These are phyloP conservation scores for Agastache rugosa DNA, from an alignment of 257 asterid species.

Conservation along the genomic window DNA sequence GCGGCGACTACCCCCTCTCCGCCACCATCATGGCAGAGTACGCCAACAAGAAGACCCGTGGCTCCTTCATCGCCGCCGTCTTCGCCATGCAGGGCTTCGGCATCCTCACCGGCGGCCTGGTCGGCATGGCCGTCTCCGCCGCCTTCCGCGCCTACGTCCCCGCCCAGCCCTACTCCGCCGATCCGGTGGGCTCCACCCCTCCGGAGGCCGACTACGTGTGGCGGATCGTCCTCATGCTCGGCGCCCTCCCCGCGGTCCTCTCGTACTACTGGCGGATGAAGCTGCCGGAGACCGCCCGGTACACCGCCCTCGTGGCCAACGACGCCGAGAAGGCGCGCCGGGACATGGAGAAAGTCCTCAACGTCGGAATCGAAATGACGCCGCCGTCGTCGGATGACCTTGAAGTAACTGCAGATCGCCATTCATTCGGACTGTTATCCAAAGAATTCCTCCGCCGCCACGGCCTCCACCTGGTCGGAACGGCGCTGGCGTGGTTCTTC, in stretches of 20 bases:
- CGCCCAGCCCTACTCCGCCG: conserved; percentile 7
- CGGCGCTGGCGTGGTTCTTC: conserved; percentile 38
- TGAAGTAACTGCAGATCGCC: too few species aligned
- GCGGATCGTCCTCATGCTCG: conserved; percentile 42
- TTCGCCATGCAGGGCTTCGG: conserved; percentile 47
- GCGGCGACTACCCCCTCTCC: conserved; percentile 42
- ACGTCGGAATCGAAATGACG: conserved; percentile 30
- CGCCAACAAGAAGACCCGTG: conserved; percentile 39
- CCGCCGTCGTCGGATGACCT: too few species aligned
- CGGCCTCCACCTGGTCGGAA: conserved; percentile 37
- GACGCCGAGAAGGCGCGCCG: conserved; percentile 32
- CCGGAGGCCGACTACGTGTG: conserved; percentile 39
- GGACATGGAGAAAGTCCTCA: conserved; percentile 40
- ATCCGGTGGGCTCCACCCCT: conserved; percentile 30
- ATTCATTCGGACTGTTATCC: conserved; percentile 31
- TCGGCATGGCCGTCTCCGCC: conserved; percentile 6
- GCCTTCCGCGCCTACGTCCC: neutral
- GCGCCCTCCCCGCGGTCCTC: conserved; percentile 35
- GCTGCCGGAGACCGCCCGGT: conserved; percentile 42
- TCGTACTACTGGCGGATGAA: conserved; percentile 42
- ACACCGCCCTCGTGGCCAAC: conserved; percentile 40
- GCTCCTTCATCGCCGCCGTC: conserved; percentile 38
- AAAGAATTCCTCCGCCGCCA: conserved; percentile 36
- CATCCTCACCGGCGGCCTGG: conserved; percentile 32
- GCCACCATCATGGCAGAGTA: conserved; percentile 44